Evolutionary conservation across 768 basidiomycete species (phyloP).

Genomic region (Boletus reticulatus): DNA sequence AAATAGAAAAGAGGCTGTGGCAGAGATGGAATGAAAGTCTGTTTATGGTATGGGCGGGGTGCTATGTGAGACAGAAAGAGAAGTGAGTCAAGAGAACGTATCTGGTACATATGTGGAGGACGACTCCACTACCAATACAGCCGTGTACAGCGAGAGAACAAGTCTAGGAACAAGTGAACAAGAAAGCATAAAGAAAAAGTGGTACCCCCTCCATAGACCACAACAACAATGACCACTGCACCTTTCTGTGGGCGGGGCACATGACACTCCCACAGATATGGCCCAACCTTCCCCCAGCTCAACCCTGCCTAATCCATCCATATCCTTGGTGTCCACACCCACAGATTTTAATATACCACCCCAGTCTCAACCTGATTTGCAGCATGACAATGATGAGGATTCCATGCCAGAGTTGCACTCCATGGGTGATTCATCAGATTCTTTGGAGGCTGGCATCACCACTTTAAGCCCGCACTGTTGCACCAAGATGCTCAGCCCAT

Average conservation of each 20-base stretch:
- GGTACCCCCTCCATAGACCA: too few species aligned
- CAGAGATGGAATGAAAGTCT: too few species aligned
- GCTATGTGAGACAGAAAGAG: too few species aligned
- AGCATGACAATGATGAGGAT: conserved; percentile 32
- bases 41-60: too few species aligned
- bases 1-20: too few species aligned
- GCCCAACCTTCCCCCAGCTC: conserved; percentile 1
- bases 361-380: neutral
- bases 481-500: conserved; percentile 18
- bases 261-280: neutral
- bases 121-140: too few species aligned
- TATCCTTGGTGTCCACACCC: neutral
- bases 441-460: conserved; percentile 30
- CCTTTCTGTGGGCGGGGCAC: neutral
- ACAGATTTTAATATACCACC: conserved; percentile 8
- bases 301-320: neutral
- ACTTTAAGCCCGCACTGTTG: conserved; percentile 30
- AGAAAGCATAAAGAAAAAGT: too few species aligned
- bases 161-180: too few species aligned
- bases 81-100: too few species aligned
- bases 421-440: conserved; percentile 37
- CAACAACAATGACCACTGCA: too few species aligned
- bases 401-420: conserved; percentile 43
- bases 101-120: too few species aligned
- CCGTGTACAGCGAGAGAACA: too few species aligned